These are phyloP conservation scores for Chalaropsis ovoidea DNA, from an alignment of 2,329 filamentous ascomycete genomes.

Conservation along the genomic window DNA sequence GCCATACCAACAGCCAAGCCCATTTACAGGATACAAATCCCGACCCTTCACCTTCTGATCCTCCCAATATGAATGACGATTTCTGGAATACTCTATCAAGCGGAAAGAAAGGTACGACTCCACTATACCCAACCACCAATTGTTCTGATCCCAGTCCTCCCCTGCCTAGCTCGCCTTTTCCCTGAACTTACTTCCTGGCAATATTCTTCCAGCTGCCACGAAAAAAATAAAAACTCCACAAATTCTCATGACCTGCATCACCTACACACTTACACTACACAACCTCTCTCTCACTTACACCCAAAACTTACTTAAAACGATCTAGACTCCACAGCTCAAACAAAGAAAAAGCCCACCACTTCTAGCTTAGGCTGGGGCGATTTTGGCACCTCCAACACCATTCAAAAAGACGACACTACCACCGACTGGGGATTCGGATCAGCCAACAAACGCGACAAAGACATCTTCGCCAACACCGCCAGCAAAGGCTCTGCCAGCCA, in stretches of 20 bases:
- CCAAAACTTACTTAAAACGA: not conserved
- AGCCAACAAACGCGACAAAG: conserved; percentile 24
- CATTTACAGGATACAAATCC: not conserved
- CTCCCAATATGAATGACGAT: conserved; percentile 18
- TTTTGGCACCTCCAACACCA: conserved; percentile 1
- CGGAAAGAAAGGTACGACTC: conserved; percentile 16
- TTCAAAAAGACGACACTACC: not conserved
- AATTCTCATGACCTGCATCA: not conserved
- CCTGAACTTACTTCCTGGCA: conserved; percentile 9
- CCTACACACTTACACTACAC: not conserved
- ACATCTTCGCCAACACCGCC: conserved; percentile 31
- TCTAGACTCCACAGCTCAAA: not conserved
- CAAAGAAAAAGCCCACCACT: not conserved
- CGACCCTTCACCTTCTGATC: conserved; percentile 13
- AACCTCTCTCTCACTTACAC: not conserved
- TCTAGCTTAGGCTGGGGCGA: not conserved
- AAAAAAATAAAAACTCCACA: conserved; percentile 10
- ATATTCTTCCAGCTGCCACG: not conserved
- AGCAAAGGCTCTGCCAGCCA: conserved; percentile 32
- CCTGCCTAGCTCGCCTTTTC: not conserved
- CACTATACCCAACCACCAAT: conserved; percentile 18
- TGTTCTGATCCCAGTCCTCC: not conserved
- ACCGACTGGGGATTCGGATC: conserved; percentile 5
- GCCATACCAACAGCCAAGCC: not conserved
- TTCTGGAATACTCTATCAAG: conserved; percentile 19